phyloP scores from a whole-genome alignment of 2,329 filamentous ascomycete genomes.

The Ambrosiella cleistominuta region DNA sequence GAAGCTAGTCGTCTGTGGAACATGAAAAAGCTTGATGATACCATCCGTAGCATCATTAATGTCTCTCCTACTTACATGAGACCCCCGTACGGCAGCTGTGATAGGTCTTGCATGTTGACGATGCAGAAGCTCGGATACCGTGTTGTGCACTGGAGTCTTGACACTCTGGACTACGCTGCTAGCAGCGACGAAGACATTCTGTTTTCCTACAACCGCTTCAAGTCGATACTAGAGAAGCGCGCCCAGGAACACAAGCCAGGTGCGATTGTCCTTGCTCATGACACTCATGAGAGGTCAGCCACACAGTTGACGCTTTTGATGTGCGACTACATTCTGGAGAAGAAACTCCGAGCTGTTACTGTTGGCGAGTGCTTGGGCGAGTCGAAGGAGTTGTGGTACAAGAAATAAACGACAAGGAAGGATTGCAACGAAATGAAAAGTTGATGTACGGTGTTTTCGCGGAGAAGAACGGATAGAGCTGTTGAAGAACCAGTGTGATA shows the following conservation, averaged over 20 bases:
- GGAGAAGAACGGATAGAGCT: not conserved
- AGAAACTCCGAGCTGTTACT: slow-evolving; percentile 15
- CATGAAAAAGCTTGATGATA: slow-evolving; percentile 28
- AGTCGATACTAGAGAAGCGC: slow-evolving; percentile 9
- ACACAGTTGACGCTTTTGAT: slow-evolving; percentile 20
- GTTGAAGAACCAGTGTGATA: not conserved
- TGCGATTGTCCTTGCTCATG: slow-evolving; percentile 36
- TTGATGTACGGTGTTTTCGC: not conserved
- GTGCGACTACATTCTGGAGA: slow-evolving; percentile 7
- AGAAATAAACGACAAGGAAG: not conserved
- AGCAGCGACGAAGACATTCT: slow-evolving; percentile 31
- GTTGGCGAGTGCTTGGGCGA: slow-evolving; percentile 35
- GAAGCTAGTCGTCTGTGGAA: slow-evolving; percentile 21
- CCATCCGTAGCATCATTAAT: slow-evolving; percentile 25
- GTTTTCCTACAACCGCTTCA: slow-evolving; percentile 24
- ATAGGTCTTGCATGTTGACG: slow-evolving; percentile 19
- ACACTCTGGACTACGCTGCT: slow-evolving; percentile 44
- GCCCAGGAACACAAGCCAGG: slow-evolving; percentile 17
- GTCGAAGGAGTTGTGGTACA: slow-evolving; percentile 35
- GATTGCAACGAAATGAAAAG: not conserved
- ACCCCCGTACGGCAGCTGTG: slow-evolving; percentile 28
- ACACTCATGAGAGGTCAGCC: slow-evolving; percentile 32
- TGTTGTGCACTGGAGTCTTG: slow-evolving; percentile 37
- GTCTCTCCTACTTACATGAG: slow-evolving; percentile 28
- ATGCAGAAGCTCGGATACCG: slow-evolving; percentile 33